Base-by-base conservation (phyloP, 2,329 filamentous ascomycete genomes). In the Nemania bipapillata region DNA sequence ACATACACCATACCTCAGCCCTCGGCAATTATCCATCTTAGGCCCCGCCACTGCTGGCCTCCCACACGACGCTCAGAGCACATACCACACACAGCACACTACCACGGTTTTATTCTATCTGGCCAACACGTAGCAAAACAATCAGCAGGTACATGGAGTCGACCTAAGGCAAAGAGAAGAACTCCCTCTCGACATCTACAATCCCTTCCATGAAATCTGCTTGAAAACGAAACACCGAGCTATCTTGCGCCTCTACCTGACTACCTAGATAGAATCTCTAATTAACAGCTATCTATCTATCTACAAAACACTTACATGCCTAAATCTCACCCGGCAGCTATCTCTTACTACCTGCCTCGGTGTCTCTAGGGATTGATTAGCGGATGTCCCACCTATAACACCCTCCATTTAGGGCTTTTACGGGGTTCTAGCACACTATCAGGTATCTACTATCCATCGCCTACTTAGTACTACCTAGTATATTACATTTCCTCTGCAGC, bases 1-100 rank as follows among this genome's bases (percentile, higher is more conserved):
- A 30, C 50, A 9, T n/a, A n/a, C n/a, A n/a, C n/a, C n/a, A n/a
- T n/a, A 55, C 37, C 52, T 49, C 35, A 49, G 60, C 52, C 26
- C 15, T 49, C 40, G 52, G 57, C 37, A 15, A 40, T 55, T 32
- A 30, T 53, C 50, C 12, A n/a, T 53, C 28, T 20, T 54, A 58
- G 53, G 45, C 59, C 59, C 59, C 55, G 47, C 47, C 47, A n/a
- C n/a, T n/a, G n/a, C n/a, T n/a, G n/a, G 65, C 59, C 60, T 54
- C 53, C 59, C 45, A 54, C 45, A 12, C 28, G 4, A 15, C 15
- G 11, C 40, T 45, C 8, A 37, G 22, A 49, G 56, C 28, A 52
- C 42, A 26, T 26, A n/a, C 30, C 30, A 35, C 45, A 50, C 47
- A 17, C 20, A 17, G 26, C 50, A 26, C 26, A 32, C 26, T 15